Conservation (phyloP, 2,329 filamentous ascomycete genomes). For the Aureobasidium melanogenum region DNA sequence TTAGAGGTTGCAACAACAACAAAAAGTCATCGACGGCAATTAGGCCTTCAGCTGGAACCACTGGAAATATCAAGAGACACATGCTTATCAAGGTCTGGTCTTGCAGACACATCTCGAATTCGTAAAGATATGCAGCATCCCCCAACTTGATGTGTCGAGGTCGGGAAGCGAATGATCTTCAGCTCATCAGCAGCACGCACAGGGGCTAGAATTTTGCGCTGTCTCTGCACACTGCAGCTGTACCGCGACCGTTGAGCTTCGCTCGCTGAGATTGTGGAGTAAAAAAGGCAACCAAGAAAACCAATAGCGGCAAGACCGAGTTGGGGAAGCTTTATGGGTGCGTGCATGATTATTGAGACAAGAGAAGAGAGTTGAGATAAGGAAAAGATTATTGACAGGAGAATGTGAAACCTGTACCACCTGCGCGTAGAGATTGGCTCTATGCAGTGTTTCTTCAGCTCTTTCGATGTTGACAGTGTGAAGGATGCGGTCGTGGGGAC, state of each 20-base stretch:
- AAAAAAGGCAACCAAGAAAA: background rate
- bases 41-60: background rate
- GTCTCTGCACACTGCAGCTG: background rate
- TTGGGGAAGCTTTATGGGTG: background rate
- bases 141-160: background rate
- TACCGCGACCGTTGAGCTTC: slow-evolving; percentile 1
- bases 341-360: background rate
- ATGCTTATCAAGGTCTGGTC: background rate
- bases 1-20: background rate
- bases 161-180: background rate
- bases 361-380: background rate
- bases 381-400: background rate
- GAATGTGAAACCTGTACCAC: background rate
- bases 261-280: slow-evolving; percentile 2
- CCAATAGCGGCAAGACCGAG: slow-evolving; percentile 1
- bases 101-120: too few relatives aligned
- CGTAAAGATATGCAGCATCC: background rate
- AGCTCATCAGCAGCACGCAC: background rate
- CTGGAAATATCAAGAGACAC: background rate
- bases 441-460: background rate
- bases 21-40: background rate
- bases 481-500: background rate
- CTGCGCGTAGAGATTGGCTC: background rate
- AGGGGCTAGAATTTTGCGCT: slow-evolving; percentile 1
- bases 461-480: background rate